These are phyloP conservation scores for Phytophthora boehmeriae DNA, from an alignment of 352 stramenopile species.

Conservation along the genomic window DNA sequence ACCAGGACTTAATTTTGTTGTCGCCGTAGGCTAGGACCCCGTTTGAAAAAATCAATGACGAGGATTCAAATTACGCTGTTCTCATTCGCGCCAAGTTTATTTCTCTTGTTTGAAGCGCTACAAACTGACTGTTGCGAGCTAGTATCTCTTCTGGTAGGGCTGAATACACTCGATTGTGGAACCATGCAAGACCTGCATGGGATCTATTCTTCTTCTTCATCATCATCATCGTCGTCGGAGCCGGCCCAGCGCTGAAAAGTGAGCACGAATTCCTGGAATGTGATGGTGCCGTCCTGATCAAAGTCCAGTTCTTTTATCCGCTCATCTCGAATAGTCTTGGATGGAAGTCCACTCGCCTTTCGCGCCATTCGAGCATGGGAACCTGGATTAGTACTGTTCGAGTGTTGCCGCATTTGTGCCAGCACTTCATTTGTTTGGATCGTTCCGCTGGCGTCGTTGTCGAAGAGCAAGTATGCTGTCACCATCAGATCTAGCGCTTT, in stretches of 20 bases:
- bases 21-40: slow-evolving; percentile 10
- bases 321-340: slow-evolving; percentile 65
- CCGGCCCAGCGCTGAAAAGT: slow-evolving; percentile 90
- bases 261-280: slow-evolving; percentile 90
- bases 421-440: slow-evolving; percentile 81
- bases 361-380: slow-evolving; percentile 48
- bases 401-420: slow-evolving; percentile 65
- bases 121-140: neutral
- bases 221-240: slow-evolving; percentile 50
- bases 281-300: slow-evolving; percentile 89
- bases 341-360: slow-evolving; percentile 61
- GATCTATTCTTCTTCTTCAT: slow-evolving; percentile 25
- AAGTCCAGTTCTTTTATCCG: slow-evolving; percentile 90
- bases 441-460: slow-evolving; percentile 81
- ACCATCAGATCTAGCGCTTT: slow-evolving; percentile 87
- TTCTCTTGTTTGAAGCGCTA: slow-evolving; percentile 7
- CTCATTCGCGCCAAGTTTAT: slow-evolving; percentile 28
- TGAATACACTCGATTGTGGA: neutral
- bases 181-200: neutral
- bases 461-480: slow-evolving; percentile 85
- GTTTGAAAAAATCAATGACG: slow-evolving; percentile 8
- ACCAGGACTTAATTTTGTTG: slow-evolving; percentile 19
- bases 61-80: slow-evolving; percentile 29
- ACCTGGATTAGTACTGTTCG: slow-evolving; percentile 22
- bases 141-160: slow-evolving; percentile 2